A percentile compares a stretch with the other conserved stretches of the same genome.
These are phyloP conservation scores for Vigna mungo DNA, from an alignment of 306 rosid species.

Conservation along the genomic window DNA sequence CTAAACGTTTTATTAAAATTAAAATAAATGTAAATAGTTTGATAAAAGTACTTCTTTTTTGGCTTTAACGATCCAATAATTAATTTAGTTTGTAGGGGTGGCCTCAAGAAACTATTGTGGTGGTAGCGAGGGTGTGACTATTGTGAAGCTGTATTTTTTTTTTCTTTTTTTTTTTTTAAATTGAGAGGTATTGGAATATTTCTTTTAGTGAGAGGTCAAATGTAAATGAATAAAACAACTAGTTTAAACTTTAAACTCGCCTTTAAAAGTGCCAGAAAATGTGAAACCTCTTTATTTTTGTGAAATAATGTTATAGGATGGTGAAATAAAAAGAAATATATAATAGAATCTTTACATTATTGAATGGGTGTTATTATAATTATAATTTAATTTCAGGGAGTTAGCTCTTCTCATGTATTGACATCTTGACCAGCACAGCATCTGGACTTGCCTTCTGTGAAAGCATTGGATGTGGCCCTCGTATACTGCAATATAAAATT, in stretches of 20 bases:
- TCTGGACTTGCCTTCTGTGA: conserved; percentile 14
- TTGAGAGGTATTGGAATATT: too few relatives aligned
- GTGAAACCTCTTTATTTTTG: not conserved
- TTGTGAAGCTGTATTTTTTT: not conserved
- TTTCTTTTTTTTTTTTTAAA: too few relatives aligned
- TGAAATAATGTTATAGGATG: not conserved
- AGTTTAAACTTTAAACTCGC: too few relatives aligned
- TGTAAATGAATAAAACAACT: too few relatives aligned
- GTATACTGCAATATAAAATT: conserved; percentile 3
- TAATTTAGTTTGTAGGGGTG: not conserved
- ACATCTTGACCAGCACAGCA: not conserved
- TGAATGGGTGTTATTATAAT: conserved; percentile 17
- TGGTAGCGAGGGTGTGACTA: not conserved
- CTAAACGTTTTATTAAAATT: not conserved
- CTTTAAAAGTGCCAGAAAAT: not conserved
- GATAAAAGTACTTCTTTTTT: not conserved
- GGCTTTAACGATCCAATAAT: not conserved
- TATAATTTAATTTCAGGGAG: conserved; percentile 41
- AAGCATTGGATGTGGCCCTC: conserved; percentile 14
- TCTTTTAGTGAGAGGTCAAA: too few relatives aligned
- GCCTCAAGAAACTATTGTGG: not conserved
- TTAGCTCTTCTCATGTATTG: conserved; percentile 10
- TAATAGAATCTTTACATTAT: conserved; percentile 21
- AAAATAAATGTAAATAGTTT: not conserved
- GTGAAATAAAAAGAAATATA: not conserved